Conservation (phyloP, 208 protist species). For the Leishmania aethiopica region DNA sequence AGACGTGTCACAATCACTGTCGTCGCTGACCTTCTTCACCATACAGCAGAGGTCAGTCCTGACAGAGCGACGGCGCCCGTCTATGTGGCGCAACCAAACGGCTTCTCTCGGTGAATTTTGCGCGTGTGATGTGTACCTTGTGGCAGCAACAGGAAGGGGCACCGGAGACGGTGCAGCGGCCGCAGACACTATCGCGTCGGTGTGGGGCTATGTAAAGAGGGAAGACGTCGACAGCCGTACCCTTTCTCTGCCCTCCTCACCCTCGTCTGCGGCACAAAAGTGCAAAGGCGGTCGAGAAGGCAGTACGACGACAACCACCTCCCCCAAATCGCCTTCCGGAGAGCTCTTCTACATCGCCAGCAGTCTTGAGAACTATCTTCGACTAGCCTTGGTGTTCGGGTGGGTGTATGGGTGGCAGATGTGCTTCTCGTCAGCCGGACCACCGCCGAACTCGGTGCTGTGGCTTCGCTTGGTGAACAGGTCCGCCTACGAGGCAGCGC, state of each 20-base stretch:
- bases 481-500: constrained; percentile 27
- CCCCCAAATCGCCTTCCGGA: background rate
- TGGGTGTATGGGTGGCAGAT: constrained; percentile 86
- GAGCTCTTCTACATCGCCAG: constrained; percentile 70
- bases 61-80: constrained; percentile 10
- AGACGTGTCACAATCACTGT: background rate
- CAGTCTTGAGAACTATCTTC: constrained; percentile 60
- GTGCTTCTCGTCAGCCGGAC: constrained; percentile 53
- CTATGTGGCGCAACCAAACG: constrained; percentile 9
- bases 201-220: constrained; percentile 28
- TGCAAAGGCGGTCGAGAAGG: background rate
- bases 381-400: constrained; percentile 55
- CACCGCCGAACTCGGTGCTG: constrained; percentile 44
- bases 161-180: background rate
- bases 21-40: constrained; percentile 24
- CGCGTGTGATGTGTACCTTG: constrained; percentile 27
- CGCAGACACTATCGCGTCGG: background rate
- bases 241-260: background rate
- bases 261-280: background rate
- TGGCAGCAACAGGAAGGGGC: constrained; percentile 7
- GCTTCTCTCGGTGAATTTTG: constrained; percentile 21
- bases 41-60: constrained; percentile 26
- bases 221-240: background rate
- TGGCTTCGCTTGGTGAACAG: constrained; percentile 59
- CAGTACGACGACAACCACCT: background rate